These are phyloP conservation scores for Acrodontium crateriforme DNA, from an alignment of 2,329 filamentous ascomycete species.

Conservation along the genomic window DNA sequence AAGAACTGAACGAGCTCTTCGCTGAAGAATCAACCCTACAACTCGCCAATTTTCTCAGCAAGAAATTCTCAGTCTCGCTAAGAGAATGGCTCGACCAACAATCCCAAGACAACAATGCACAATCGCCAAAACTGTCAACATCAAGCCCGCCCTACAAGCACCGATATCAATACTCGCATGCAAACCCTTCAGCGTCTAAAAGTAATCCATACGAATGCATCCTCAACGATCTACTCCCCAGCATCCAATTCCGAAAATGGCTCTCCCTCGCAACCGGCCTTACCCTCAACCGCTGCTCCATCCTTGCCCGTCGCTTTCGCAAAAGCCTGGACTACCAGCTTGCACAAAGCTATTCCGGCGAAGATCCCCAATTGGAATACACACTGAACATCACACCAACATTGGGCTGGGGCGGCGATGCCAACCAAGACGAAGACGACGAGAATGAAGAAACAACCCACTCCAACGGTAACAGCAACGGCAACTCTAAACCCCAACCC, in stretches of 20 bases:
- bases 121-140: constrained; percentile 14
- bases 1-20: constrained; percentile 68
- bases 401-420: constrained; percentile 66
- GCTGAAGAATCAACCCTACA: constrained; percentile 72
- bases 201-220: constrained; percentile 56
- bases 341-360: constrained; percentile 64
- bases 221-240: constrained; percentile 69
- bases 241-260: constrained; percentile 78
- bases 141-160: constrained; percentile 90
- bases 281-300: constrained; percentile 56
- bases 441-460: constrained; percentile 26
- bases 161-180: constrained; percentile 69
- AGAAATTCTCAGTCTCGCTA: constrained; percentile 63
- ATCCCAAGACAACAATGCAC: constrained; percentile 24
- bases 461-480: constrained; percentile 22
- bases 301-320: constrained; percentile 78
- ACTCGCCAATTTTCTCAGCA: constrained; percentile 62
- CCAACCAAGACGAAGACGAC: constrained; percentile 36
- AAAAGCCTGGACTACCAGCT: constrained; percentile 83
- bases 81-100: constrained; percentile 56
- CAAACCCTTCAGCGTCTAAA: constrained; percentile 10
- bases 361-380: constrained; percentile 68
- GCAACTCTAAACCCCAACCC: constrained; percentile 18
- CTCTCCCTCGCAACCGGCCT: constrained; percentile 69
- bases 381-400: constrained; percentile 80